phyloP scores from a whole-genome alignment of 495 filamentous ascomycete species.

The Neurospora sp. region DNA sequence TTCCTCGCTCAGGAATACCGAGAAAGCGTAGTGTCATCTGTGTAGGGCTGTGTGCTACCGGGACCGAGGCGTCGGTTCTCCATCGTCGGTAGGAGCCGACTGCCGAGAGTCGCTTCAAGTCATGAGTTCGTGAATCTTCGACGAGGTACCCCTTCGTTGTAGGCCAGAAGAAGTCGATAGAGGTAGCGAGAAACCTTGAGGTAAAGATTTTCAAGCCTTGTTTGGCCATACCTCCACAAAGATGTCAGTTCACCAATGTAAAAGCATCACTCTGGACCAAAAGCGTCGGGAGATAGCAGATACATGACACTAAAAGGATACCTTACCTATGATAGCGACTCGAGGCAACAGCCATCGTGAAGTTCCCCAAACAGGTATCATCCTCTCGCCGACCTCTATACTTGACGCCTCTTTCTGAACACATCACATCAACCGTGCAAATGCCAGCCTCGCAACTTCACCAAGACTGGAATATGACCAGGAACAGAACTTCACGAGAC shows the following conservation, averaged over 20 bases:
- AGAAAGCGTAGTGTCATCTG: neutral
- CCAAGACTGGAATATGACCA: neutral
- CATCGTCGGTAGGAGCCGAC: neutral
- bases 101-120: neutral
- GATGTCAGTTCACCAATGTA: no score
- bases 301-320: no score
- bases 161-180: no score
- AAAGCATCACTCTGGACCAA: no score
- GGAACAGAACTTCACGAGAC: neutral
- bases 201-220: no score
- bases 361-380: neutral
- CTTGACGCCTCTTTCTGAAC: no score
- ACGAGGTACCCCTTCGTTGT: neutral
- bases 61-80: neutral
- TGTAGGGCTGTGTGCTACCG: neutral
- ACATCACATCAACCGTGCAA: no score
- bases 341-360: neutral
- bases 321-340: no score
- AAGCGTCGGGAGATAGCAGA: no score
- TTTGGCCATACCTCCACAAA: no score
- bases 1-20: neutral
- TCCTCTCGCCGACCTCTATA: neutral
- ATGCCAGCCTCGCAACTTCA: neutral
- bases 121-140: neutral
- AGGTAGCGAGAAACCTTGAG: constrained; percentile 20